Percentiles rank a stretch among this genome's conserved stretches.
Conservation (phyloP, 306 rosid genomes). For the Mimosa bimucronata region DNA sequence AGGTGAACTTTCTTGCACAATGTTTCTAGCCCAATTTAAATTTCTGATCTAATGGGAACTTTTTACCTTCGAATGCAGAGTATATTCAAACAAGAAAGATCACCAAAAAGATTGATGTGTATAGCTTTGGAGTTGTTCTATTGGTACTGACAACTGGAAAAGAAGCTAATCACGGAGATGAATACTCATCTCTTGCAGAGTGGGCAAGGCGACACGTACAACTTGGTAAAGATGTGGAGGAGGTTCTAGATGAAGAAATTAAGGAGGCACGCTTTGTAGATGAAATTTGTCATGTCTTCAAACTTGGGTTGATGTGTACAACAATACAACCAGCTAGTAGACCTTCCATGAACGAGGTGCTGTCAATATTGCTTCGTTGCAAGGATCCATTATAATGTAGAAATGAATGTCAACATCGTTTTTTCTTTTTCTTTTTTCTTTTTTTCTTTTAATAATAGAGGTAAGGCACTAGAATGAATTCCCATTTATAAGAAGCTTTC, state of each 20-base stretch:
- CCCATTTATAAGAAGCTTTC: no score
- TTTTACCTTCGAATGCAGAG: conserved; percentile 38
- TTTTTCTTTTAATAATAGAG: no score
- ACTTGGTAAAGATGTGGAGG: conserved; percentile 32
- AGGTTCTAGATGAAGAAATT: conserved; percentile 47
- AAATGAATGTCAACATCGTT: conserved; percentile 36
- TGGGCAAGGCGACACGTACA: conserved; percentile 52
- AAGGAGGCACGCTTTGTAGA: conserved; percentile 46
- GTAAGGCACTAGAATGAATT: no score
- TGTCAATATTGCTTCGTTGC: conserved; percentile 47
- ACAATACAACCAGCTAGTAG: conserved; percentile 33
- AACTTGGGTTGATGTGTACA: conserved; percentile 52
- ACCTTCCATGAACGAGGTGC: conserved; percentile 61
- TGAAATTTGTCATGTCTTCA: conserved; percentile 48
- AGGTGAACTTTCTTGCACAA: conserved; percentile 44
- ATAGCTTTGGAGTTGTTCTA: conserved; percentile 59
- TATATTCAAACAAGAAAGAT: conserved; percentile 50
- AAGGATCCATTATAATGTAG: conserved; percentile 5
- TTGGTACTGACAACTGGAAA: conserved; percentile 56
- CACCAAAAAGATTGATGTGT: conserved; percentile 63
- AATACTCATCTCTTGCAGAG: conserved; percentile 47
- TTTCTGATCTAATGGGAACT: no score
- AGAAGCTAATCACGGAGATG: conserved; percentile 53
- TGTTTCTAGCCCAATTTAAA: background rate
- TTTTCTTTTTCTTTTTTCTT: no score